Percentiles rank a stretch among this genome's conserved stretches.
phyloP scores from a whole-genome alignment of 2,329 filamentous ascomycete species.

The Coleophoma crateriformis region DNA sequence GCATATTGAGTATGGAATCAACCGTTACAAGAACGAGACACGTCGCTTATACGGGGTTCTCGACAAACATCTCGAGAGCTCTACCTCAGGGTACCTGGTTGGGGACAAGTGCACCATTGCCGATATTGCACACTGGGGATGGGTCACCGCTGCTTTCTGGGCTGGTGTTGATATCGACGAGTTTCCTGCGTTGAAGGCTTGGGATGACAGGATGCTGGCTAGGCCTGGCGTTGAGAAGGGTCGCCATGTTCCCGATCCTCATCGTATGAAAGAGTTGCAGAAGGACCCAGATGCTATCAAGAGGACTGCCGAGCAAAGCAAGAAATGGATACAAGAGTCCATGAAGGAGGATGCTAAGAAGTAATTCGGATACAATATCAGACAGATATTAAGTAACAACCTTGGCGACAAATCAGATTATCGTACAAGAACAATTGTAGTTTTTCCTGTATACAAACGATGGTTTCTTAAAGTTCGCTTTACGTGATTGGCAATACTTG shows the following conservation, averaged over 20 bases:
- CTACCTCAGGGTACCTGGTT: conserved; percentile 52
- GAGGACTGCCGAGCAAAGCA: conserved; percentile 43
- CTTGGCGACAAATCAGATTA: no score
- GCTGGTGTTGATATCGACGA: conserved; percentile 65
- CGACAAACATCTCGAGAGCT: conserved; percentile 61
- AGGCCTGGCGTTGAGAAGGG: conserved; percentile 72
- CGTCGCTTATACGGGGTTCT: conserved; percentile 75
- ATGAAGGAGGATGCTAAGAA: conserved; percentile 37
- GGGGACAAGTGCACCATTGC: conserved; percentile 69
- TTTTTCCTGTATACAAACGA: no score
- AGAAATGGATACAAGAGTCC: conserved; percentile 60
- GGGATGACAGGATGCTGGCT: conserved; percentile 66
- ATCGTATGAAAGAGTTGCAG: conserved; percentile 51
- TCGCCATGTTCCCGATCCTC: conserved; percentile 61
- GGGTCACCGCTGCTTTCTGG: conserved; percentile 19
- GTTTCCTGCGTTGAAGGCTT: conserved; percentile 71
- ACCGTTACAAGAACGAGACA: conserved; percentile 79
- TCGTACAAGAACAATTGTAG: no score
- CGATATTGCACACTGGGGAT: conserved; percentile 73
- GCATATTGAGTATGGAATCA: conserved; percentile 75
- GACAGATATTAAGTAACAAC: no score
- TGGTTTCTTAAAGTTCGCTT: no score
- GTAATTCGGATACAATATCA: background rate
- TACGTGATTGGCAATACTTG: no score
- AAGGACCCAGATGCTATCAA: conserved; percentile 48